These are phyloP conservation scores for Aspergillus sclerotioniger DNA, from an alignment of 495 filamentous ascomycete genomes.

Conservation along the genomic window DNA sequence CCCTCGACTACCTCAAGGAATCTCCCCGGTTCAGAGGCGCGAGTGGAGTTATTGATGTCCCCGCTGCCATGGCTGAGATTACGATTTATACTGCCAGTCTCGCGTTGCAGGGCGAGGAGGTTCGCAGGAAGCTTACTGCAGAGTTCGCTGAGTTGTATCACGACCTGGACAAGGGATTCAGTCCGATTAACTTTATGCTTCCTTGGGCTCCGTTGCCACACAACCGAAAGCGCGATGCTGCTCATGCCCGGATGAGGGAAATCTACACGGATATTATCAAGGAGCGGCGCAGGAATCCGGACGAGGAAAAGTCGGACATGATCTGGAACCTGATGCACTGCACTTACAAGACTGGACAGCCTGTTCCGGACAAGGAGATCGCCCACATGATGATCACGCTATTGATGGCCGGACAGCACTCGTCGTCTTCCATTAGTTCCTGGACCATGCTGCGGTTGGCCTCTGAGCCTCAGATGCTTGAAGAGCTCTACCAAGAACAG, in stretches of 20 bases:
- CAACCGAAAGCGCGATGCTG: conserved; percentile 74
- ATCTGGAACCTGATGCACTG: conserved; percentile 81
- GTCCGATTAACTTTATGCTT: conserved; percentile 79
- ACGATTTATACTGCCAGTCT: conserved; percentile 83
- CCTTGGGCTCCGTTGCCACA: conserved; percentile 84
- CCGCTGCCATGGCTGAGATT: conserved; percentile 73
- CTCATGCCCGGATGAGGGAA: conserved; percentile 70
- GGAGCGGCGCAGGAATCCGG: conserved; percentile 49
- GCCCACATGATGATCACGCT: conserved; percentile 92
- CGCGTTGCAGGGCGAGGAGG: conserved; percentile 75
- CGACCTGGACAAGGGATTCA: conserved; percentile 82
- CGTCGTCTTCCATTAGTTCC: conserved; percentile 73
- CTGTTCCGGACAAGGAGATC: conserved; percentile 74
- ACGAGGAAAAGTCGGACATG: conserved; percentile 62
- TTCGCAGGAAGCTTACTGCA: conserved; percentile 66
- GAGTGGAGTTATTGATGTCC: conserved; percentile 63
- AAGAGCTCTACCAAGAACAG: conserved; percentile 77
- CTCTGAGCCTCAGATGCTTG: conserved; percentile 66
- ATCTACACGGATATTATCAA: conserved; percentile 78
- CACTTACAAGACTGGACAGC: conserved; percentile 69
- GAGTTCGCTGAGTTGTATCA: conserved; percentile 72
- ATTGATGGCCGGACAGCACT: conserved; percentile 88
- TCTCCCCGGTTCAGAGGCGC: conserved; percentile 64
- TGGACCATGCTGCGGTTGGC: conserved; percentile 83
- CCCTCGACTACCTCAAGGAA: conserved; percentile 64